Evolutionary conservation across 2,329 filamentous ascomycete species (phyloP), one percentile per base, ranked within the genome.

Genomic region (Sporothrix pseudoabietina): DNA sequence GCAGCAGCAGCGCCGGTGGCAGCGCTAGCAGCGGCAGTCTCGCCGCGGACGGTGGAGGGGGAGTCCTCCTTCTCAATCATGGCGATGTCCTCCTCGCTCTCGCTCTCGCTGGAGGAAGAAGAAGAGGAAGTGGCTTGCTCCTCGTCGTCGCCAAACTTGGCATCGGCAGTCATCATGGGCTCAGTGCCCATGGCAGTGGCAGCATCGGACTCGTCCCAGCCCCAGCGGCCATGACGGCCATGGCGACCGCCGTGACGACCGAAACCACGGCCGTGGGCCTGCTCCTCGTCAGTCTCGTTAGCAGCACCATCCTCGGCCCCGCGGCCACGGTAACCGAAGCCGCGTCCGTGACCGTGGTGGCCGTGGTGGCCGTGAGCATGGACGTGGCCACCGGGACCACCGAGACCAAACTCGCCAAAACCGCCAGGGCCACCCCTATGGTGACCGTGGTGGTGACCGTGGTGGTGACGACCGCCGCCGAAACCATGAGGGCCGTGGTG

Each of bases 1-100:
- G 57, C 77, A 77, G 57, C 77, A 75, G 65, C 68, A 19, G 47
- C 65, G 30, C n/a, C 44, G 16, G 65, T 16, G 22, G 41, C 52
- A 65, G 26, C 59, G 3, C n/a, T 41, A 30, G 71, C 35, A 32
- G 65, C 71, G 6, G 54, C 8, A 22, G 69, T 71, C 26, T 68
- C 68, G 32, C 52, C 63, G 49, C 59, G 68, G 30, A 65, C 55
- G 5, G 72, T 74, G 9, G 65, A 81, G 80, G 35, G 59, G 16
- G 47, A 52, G 22, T 81, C 77, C n/a, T 80, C 79, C 77, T 79
- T 82, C 39, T 80, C 80, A 59, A 70, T 73, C 75, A 75, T 76
- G 72, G 72, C 69, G 41, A 75, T 69, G 63, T 78, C 74, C 41
- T 76, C 74, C 63, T 49, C 65, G 22, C 65, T 52, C n/a, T 73